Base-by-base conservation (phyloP, 2,329 filamentous ascomycete genomes). In the Aspergillus aculeatus region DNA sequence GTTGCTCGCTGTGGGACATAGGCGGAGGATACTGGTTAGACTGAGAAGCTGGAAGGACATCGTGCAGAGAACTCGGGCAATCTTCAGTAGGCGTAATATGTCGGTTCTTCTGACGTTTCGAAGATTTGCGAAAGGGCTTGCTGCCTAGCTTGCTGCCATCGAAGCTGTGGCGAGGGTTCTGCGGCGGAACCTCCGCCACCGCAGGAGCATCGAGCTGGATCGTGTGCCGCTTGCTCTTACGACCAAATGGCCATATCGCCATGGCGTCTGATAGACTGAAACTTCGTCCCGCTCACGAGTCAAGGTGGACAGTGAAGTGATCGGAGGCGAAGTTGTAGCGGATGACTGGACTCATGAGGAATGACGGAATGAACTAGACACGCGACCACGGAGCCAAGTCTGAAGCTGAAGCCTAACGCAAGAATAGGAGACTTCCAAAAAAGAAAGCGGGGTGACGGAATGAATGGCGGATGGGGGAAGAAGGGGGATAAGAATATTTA, bases 231-330 rank as follows among this genome's bases (percentile, higher is more conserved):
- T 86, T 88, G 77, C 84, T 88, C 78, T 84, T 88, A 71, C 89
- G 87, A 77, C 88, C 83, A 77, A 96, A 96, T 62, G 88, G 90
- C 92, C 91, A 96, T 76, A 93, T 80, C 73, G 88, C 86, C 90
- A 94, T 94, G 69, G 67, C 72, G 71, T 53, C 64, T 57, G 57
- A 47, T 66, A 55, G 58, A 58, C 52, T 55, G 47, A 31, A 56
- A 49, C 56, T 57, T 60, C 56, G 50, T 59, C 61, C 64, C 57
- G 64, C 54, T 47, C 59, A 59, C 61, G 56, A 64, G 61, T 68
- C 66, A 68, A 66, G 61, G 62, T 58, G 58, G 54, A 62, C 53
- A 59, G 61, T 65, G 57, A 61, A 59, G 53, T 56, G 62, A 56
- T 65, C 52, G 57, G 52, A 59, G 57, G 57, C 35, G 54, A 57